phyloP scores from a whole-genome alignment of 495 filamentous ascomycete genomes.

The Penicillium roqueforti region DNA sequence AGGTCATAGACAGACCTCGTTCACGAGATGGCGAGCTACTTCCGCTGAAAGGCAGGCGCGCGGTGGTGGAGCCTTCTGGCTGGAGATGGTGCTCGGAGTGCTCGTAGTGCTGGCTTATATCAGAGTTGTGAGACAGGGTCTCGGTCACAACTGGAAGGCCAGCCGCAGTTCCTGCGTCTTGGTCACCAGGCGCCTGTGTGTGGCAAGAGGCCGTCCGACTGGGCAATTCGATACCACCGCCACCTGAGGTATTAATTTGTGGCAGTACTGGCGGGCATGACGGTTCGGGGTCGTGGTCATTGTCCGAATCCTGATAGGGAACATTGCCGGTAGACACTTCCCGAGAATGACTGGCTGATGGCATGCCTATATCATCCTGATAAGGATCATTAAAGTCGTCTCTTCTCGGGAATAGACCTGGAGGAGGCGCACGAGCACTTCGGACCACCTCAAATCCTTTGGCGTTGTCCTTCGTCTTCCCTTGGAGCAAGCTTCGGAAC shows the following conservation, averaged over 20 bases:
- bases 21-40: conserved; percentile 51
- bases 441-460: conserved; percentile 97
- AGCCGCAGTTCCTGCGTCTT: conserved; percentile 9
- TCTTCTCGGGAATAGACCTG: conserved; percentile 33
- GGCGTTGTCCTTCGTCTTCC: conserved; percentile 79
- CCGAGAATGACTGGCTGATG: conserved; percentile 24
- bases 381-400: conserved; percentile 54
- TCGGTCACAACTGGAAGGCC: conserved; percentile 26
- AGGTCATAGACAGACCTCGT: conserved; percentile 41
- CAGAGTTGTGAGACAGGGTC: conserved; percentile 11
- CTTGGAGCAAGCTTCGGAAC: conserved; percentile 73
- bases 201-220: conserved; percentile 60
- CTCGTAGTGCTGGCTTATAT: background rate
- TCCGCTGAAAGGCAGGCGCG: conserved; percentile 56
- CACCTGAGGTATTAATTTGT: conserved; percentile 49
- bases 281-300: conserved; percentile 23
- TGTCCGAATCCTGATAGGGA: conserved; percentile 47
- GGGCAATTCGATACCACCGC: conserved; percentile 59
- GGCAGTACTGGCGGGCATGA: conserved; percentile 52
- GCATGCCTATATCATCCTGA: conserved; percentile 49
- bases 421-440: conserved; percentile 63
- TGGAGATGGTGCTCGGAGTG: conserved; percentile 24
- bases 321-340: conserved; percentile 31
- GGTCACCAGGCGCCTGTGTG: conserved; percentile 35
- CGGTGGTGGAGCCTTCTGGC: conserved; percentile 32